phyloP scores from a whole-genome alignment of 2,329 filamentous ascomycete genomes.

The Emericellopsis cladophorae region DNA sequence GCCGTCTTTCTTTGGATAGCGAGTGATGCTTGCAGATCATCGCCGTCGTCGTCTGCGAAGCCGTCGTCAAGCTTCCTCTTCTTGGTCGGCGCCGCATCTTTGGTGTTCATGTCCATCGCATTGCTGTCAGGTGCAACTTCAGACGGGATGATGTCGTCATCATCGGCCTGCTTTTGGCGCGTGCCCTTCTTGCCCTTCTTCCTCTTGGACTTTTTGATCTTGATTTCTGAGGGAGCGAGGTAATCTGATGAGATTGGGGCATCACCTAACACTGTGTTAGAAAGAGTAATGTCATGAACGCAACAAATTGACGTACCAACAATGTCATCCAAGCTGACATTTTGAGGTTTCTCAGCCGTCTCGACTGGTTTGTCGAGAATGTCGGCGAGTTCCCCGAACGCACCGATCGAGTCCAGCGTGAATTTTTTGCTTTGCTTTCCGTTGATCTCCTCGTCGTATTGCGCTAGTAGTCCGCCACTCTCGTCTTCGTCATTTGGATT shows the following conservation, averaged over 20 bases:
- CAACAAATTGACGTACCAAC: slow-evolving; percentile 23
- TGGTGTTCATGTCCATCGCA: slow-evolving; percentile 66
- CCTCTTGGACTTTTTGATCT: slow-evolving; percentile 91
- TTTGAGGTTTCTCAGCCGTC: slow-evolving; percentile 49
- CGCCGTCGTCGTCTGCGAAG: slow-evolving; percentile 75
- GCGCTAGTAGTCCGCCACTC: slow-evolving; percentile 59
- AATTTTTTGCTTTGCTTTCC: slow-evolving; percentile 84
- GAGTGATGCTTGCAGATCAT: slow-evolving; percentile 78
- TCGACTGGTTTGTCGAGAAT: slow-evolving; percentile 38
- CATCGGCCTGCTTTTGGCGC: slow-evolving; percentile 53
- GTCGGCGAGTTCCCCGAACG: slow-evolving; percentile 49
- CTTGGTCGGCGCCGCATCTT: slow-evolving; percentile 41
- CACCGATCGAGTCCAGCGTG: slow-evolving; percentile 69
- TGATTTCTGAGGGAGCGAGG: slow-evolving; percentile 72
- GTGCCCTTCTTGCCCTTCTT: slow-evolving; percentile 75
- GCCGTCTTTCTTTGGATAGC: slow-evolving; percentile 72
- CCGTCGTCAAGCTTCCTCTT: slow-evolving; percentile 51
- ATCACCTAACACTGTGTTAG: slow-evolving; percentile 8
- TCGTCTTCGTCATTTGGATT: slow-evolving; percentile 66
- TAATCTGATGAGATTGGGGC: slow-evolving; percentile 61
- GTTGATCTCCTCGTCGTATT: slow-evolving; percentile 92
- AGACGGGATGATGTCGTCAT: slow-evolving; percentile 45
- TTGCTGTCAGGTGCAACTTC: slow-evolving; percentile 19
- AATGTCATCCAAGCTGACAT: slow-evolving; percentile 72
- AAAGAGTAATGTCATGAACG: neutral